These are phyloP conservation scores for Piedraia hortae DNA, from an alignment of 2,329 filamentous ascomycete genomes.

Conservation along the genomic window DNA sequence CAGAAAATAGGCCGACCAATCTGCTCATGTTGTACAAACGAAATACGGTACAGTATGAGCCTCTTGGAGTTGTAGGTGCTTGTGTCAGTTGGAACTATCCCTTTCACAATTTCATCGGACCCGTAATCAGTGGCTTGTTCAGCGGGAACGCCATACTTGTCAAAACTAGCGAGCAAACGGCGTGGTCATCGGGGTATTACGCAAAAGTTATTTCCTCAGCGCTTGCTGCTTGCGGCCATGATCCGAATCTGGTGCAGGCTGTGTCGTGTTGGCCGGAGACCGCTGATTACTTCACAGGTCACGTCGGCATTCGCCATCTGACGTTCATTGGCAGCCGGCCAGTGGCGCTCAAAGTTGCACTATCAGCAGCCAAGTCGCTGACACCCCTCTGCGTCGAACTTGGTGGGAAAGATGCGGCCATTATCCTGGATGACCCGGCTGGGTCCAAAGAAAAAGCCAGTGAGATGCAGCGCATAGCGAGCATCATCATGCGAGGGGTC, in stretches of 20 bases:
- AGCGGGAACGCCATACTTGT: conserved; percentile 76
- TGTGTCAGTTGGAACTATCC: conserved; percentile 71
- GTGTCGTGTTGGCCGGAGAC: conserved; percentile 69
- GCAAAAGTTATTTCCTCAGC: conserved; percentile 50
- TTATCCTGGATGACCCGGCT: conserved; percentile 55
- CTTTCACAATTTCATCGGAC: conserved; percentile 84
- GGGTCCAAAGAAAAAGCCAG: conserved; percentile 9
- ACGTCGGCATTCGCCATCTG: conserved; percentile 59
- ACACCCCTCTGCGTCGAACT: conserved; percentile 76
- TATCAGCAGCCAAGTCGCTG: conserved; percentile 59
- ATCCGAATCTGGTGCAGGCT: conserved; percentile 55
- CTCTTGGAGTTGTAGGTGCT: conserved; percentile 72
- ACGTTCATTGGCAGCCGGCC: conserved; percentile 85
- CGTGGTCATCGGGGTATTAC: conserved; percentile 75
- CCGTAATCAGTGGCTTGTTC: conserved; percentile 73
- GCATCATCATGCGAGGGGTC: conserved; percentile 68
- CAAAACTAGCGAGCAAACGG: conserved; percentile 85
- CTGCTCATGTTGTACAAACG: conserved; percentile 87
- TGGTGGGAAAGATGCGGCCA: conserved; percentile 79
- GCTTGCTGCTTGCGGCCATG: conserved; percentile 55
- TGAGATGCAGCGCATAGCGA: conserved; percentile 41
- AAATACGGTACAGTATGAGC: conserved; percentile 75
- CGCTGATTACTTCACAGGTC: conserved; percentile 58
- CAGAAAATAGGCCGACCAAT: conserved; percentile 56
- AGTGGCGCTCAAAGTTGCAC: conserved; percentile 68